Evolutionary conservation across 169 alveolate genomes (phyloP).

Genomic region (Plasmodium gaboni): DNA sequence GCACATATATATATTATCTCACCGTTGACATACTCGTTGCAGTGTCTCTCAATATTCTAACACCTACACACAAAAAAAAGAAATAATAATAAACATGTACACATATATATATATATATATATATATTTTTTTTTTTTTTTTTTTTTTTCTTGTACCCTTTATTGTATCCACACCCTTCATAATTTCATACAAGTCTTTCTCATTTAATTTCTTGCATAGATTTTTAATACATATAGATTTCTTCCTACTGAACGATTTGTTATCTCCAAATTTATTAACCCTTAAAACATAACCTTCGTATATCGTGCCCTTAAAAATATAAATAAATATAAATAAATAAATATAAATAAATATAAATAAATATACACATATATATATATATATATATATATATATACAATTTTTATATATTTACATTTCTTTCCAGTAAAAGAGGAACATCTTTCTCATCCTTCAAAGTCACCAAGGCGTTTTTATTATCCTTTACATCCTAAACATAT

Average conservation of each 20-base stretch:
- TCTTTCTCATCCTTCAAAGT: constrained; percentile 33
- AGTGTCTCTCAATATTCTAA: constrained; percentile 34
- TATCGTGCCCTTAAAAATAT: constrained; percentile 23
- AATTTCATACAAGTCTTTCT: constrained; percentile 27
- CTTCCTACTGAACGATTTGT: constrained; percentile 9
- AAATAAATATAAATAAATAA: neutral
- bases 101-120: neutral
- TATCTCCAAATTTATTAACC: constrained; percentile 36
- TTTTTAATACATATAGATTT: constrained; percentile 46
- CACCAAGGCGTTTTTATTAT: constrained; percentile 36
- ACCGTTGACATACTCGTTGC: constrained; percentile 40
- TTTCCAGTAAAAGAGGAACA: constrained; percentile 3
- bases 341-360: neutral
- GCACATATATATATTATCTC: neutral
- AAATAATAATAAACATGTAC: constrained; percentile 7
- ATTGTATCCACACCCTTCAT: constrained; percentile 48
- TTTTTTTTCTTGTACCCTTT: constrained; percentile 6
- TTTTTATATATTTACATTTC: constrained; percentile 22
- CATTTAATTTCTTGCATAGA: constrained; percentile 19
- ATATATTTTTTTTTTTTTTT: neutral
- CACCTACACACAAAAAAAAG: constrained; percentile 10
- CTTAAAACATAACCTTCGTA: constrained; percentile 52
- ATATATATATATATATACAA: neutral
- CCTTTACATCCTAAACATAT: constrained; percentile 37
- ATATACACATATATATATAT: neutral